Evolutionary conservation across 2,329 filamentous ascomycete species (phyloP), one percentile per base, ranked within the genome.

Genomic region (Bipolaris victoriae): DNA sequence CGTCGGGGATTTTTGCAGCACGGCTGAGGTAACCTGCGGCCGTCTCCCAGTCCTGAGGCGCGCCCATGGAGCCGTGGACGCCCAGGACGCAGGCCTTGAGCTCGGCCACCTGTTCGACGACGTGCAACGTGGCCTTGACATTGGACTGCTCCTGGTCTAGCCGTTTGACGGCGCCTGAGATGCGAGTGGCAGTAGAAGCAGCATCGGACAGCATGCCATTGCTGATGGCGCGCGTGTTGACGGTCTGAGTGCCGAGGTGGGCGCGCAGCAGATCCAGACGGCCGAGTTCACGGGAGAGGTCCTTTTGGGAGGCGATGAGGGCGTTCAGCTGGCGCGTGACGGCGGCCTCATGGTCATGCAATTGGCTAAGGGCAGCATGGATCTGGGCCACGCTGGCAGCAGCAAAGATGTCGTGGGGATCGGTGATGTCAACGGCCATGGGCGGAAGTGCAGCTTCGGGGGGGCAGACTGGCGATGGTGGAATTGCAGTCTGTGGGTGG

Each of bases 1-100:
- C 83, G 49, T 88, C 84, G 0, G 94, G 93, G 11, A 99, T 88
- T 65, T 90, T 88, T 58, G 88, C 88, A 6, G 95, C 93, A 43
- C 94, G 86, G 62, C 90, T 87, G 57, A 99, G 84, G 76, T 98
- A 98, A 45, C 86, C 90, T 1, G 95, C 95, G 3, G 95, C 95
- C 3, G 92, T 95, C 77, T 99, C 95, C 95, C 95, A 99, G 79
- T 99, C 95, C 77, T 99, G 95, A 40, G 95, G 92, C 4, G 93
- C 94, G 33, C 94, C 95, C 95, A 99, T 99, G 58, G 91, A 96
- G 16, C 93, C 95, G 24, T 94, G 88, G 10, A 98, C 93, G 41
- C 95, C 95, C 58, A 97, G 87, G 35, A 98, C 91, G 74, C 95
- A 99, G 7, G 95, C 91, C 79, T 98, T 98, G 64, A 99, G 88